Base-by-base conservation (phyloP, 345 rosid species). In the Pseudoturritis turrita region DNA sequence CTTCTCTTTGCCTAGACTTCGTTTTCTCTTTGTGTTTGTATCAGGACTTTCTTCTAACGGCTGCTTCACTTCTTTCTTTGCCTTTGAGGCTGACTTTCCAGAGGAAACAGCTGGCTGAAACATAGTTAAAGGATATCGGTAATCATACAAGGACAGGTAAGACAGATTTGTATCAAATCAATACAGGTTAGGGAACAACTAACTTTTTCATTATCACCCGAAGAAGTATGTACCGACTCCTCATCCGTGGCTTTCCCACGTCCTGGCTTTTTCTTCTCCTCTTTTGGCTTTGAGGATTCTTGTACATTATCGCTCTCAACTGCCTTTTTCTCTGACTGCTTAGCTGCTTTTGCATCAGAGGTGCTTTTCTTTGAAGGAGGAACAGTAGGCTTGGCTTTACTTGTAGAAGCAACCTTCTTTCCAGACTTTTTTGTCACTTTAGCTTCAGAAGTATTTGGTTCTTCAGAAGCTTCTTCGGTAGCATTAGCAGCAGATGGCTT, bases 21-120 rank as follows among this genome's bases (percentile, higher is more conserved):
- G 87, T 79, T 81, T 92, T 70, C 91, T 81, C 87, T 86, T 92
- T 55, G 75, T 28, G 75, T 62, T 77, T 53, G 85, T 67, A 84
- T 82, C 79, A n/a, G 93, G 80, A 63, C 79, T 87, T 66, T 84
- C 96, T 77, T 81, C 85, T 52, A 37, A 19, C 4, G 71, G 83
- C 11, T 73, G 84, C 53, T 70, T 80, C 41, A 67, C 85, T 73
- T 81, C 90, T 78, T 78, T 81, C 19, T 62, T 74, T 61, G 69
- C 68, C 73, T 87, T 88, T 65, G 65, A 43, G 35, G 74, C 78
- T 2, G 86, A 74, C 80, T 90, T 92, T 39, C 80, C 80, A 40
- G 96, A 81, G 71, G 87, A 78, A 70, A 63, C 60, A 76, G 71
- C 82, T 70, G 81, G 89, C 90, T 83, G 73, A 59, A 59, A 74